Conservation (phyloP, 2,329 filamentous ascomycete genomes). For the Nannizziopsis barbatae region DNA sequence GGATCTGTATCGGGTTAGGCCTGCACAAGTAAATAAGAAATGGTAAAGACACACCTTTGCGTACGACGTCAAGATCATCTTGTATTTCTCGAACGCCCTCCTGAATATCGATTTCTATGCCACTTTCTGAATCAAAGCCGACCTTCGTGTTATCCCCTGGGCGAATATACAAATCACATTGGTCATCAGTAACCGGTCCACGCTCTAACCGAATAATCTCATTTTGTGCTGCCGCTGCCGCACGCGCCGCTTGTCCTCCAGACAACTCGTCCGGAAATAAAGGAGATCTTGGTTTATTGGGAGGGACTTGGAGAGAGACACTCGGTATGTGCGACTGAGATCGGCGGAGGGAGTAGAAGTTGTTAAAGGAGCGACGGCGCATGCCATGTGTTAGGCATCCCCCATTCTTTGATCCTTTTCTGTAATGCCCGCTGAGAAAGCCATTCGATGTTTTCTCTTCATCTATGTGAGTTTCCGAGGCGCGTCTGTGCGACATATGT, state of each 20-base stretch:
- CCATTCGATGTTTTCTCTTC: neutral
- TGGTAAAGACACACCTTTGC: constrained; percentile 24
- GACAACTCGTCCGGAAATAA: constrained; percentile 31
- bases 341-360: constrained; percentile 25
- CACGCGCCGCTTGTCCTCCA: constrained; percentile 37
- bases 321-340: constrained; percentile 23
- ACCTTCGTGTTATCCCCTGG: constrained; percentile 20
- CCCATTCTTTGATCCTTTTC: constrained; percentile 19
- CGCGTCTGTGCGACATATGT: constrained; percentile 20
- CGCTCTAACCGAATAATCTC: constrained; percentile 29
- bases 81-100: constrained; percentile 29
- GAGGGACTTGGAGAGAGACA: constrained; percentile 26
- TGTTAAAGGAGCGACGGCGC: constrained; percentile 29
- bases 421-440: constrained; percentile 11
- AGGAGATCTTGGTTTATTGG: constrained; percentile 30
- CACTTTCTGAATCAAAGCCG: constrained; percentile 38
- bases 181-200: constrained; percentile 19
- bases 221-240: constrained; percentile 41
- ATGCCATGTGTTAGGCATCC: constrained; percentile 24
- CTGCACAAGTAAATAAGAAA: neutral
- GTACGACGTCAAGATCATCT: constrained; percentile 25
- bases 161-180: constrained; percentile 20
- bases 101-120: constrained; percentile 38
- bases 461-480: constrained; percentile 2
- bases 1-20: constrained; percentile 38